Percentiles rank a stretch among this genome's conserved stretches.
These are phyloP conservation scores for Coprinellus aureogranulatus DNA, from an alignment of 768 basidiomycete species.

Conservation along the genomic window DNA sequence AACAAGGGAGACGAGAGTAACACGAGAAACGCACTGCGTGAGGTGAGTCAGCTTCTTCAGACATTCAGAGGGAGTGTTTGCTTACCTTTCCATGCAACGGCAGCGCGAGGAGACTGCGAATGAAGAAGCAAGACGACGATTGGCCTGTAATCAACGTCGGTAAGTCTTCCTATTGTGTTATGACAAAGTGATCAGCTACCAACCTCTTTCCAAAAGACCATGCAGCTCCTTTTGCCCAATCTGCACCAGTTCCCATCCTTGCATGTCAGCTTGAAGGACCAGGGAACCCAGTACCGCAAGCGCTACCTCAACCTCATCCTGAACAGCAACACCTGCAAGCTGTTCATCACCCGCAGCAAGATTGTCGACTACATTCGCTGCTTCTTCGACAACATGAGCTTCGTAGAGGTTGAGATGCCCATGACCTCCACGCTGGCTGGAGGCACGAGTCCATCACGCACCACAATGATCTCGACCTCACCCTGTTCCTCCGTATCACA, in stretches of 20 bases:
- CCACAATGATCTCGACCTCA: constrained; percentile 97
- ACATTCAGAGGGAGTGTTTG: no score
- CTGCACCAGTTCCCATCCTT: constrained; percentile 91
- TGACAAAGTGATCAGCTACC: constrained; percentile 96
- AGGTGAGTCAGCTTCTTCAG: no score
- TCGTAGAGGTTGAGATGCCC: constrained; percentile 98
- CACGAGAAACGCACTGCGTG: no score
- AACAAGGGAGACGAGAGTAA: no score
- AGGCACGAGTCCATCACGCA: constrained; percentile 96
- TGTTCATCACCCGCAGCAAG: constrained; percentile 86
- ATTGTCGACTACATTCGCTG: constrained; percentile 92
- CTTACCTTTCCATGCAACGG: no score
- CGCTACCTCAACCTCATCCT: constrained; percentile 98
- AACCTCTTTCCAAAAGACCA: constrained; percentile 73
- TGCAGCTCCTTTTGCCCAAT: constrained; percentile 91
- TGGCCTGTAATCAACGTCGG: constrained; percentile 93
- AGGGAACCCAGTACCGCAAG: constrained; percentile 97
- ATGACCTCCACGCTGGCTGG: constrained; percentile 97
- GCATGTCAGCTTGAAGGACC: constrained; percentile 94
- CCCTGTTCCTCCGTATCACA: no score
- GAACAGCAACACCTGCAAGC: constrained; percentile 84
- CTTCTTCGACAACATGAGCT: constrained; percentile 86
- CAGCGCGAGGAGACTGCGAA: no score
- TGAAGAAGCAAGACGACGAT: no score
- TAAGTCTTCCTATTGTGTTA: constrained; percentile 86